A percentile compares a stretch with the other conserved stretches of the same genome.
phyloP scores from a whole-genome alignment of 805 yeast species.

The Candida arabinofermentans region DNA sequence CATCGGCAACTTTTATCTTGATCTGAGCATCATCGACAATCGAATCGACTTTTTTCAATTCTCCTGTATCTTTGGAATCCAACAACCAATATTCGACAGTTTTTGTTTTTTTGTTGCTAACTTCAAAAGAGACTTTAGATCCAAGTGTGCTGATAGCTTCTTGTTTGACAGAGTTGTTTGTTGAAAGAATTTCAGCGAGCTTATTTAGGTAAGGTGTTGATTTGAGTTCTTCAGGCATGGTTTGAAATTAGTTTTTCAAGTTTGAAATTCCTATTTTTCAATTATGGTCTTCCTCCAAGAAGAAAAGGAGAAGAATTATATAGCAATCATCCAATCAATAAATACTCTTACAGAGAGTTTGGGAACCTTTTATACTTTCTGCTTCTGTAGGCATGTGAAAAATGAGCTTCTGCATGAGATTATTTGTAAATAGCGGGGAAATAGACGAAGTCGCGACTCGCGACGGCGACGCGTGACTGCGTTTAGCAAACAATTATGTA shows the following conservation, averaged over 20 bases:
- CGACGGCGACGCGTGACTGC: no score
- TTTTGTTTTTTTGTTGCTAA: slow-evolving; percentile 58
- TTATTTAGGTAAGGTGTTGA: slow-evolving; percentile 15
- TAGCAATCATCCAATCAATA: no score
- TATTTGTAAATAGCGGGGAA: no score
- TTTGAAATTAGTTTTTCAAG: not conserved
- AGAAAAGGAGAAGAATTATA: no score
- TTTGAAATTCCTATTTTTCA: not conserved
- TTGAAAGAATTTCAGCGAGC: slow-evolving; percentile 11
- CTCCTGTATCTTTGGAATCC: slow-evolving; percentile 62
- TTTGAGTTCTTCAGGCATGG: slow-evolving; percentile 12
- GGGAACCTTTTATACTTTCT: no score
- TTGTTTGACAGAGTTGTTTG: slow-evolving; percentile 16
- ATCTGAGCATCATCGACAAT: slow-evolving; percentile 54
- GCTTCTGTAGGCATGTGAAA: no score
- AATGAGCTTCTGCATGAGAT: no score
- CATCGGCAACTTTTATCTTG: slow-evolving; percentile 59
- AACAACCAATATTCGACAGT: slow-evolving; percentile 56
- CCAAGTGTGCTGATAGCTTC: slow-evolving; percentile 27
- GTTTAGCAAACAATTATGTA: no score
- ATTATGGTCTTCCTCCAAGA: no score
- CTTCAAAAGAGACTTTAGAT: slow-evolving; percentile 51
- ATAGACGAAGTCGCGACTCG: no score
- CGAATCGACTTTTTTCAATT: slow-evolving; percentile 20
- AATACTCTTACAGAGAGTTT: no score